Base-by-base conservation (phyloP, 2,329 filamentous ascomycete species). In the Amauroascus niger region DNA sequence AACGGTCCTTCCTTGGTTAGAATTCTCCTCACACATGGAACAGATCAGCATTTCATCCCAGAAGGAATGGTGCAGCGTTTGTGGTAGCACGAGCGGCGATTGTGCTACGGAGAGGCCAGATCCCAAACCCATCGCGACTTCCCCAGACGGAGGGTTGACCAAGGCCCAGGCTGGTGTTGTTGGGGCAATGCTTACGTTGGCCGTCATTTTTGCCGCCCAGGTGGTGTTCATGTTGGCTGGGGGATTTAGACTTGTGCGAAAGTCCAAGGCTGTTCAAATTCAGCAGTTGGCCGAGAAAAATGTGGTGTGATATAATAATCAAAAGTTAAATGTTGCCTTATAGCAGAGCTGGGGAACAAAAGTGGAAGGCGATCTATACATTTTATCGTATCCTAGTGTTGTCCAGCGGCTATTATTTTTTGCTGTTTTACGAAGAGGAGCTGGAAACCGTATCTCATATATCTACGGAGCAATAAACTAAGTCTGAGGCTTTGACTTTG, bases 151-250 rank as follows among this genome's bases (percentile, higher is more conserved):
- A 49, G 77, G 79, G 7, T 74, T 94, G 26, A 85, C 83, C 49
- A 80, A 76, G 35, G 77, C 80, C 5, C 81, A 90, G n/a, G 88
- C 87, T 0, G 88, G 88, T 49, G 87, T 91, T 4, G 89, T 94
- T 63, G 83, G 83, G 33, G 83, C 83, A 0, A 79, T 85, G 75
- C 81, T 86, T 16, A 84, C 82, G 0, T 65, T 86, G 37, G 82
- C 74, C 22, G 80, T 84, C 9, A 71, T 85, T n/a, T 61, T 84
- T 41, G 79, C 78, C 0, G 52, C 80, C 9, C 77, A 79, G 59
- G 75, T 71, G 1, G 59, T 81, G 18, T 67, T 79, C 49, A 63
- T 84, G 66, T 57, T 82, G 41, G 52, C 79, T 6, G 79, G 76
- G 58, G 81, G 81, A 0, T 75, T 81, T 58, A 76, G 77, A 56